Conservation (phyloP, 345 rosid genomes). For the Linum usitatissimum region DNA sequence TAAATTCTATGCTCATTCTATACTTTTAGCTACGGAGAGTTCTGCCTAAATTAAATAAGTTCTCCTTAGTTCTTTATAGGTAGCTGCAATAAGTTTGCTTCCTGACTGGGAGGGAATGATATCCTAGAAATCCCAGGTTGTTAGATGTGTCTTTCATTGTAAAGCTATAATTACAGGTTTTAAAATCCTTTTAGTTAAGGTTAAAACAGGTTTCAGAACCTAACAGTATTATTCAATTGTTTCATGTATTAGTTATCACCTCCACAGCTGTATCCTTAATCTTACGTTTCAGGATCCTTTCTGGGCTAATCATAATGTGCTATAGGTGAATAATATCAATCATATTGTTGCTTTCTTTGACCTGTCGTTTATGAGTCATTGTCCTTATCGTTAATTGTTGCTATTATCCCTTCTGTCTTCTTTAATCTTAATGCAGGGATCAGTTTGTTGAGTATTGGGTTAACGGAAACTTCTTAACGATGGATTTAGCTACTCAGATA, state of each 20-base stretch:
- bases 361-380: background rate
- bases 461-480: slow-evolving; percentile 49
- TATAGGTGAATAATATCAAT: background rate
- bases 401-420: background rate
- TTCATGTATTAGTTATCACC: background rate
- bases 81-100: background rate
- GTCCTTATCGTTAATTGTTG: background rate
- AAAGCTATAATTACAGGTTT: background rate
- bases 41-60: background rate
- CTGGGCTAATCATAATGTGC: background rate
- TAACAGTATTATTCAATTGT: background rate
- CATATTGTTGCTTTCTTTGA: background rate
- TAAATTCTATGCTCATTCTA: too few relatives aligned
- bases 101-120: background rate
- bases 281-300: background rate
- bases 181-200: background rate
- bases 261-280: background rate
- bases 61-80: background rate
- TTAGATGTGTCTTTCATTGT: background rate
- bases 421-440: slow-evolving; percentile 38
- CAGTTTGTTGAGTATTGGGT: slow-evolving; percentile 67
- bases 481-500: slow-evolving; percentile 59
- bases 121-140: background rate
- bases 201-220: background rate
- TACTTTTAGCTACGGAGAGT: background rate